Conservation (phyloP, 2,329 filamentous ascomycete genomes). For the Botryotinia narcissicola region DNA sequence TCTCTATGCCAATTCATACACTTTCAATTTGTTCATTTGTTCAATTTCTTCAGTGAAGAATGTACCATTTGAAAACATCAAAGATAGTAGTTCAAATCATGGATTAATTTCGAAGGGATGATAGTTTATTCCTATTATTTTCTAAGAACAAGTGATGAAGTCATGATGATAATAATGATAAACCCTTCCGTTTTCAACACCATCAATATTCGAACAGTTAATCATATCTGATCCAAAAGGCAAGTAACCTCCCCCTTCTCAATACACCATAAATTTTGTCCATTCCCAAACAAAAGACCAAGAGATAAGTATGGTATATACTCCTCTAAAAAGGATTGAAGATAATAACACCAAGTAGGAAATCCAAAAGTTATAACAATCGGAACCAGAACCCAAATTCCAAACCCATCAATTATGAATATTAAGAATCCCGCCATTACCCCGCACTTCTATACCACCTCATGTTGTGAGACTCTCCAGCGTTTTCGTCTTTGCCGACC, state of each 20-base stretch:
- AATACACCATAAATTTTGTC: conserved; percentile 7
- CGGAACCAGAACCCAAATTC: background rate
- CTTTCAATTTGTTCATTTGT: background rate
- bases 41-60: background rate
- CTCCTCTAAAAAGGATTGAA: conserved; percentile 4
- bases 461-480: conserved; percentile 12
- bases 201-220: background rate
- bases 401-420: conserved; percentile 1
- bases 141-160: background rate
- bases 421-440: background rate
- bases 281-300: background rate
- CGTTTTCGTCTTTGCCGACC: conserved; percentile 3
- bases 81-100: background rate
- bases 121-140: background rate
- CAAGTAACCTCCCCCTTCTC: background rate
- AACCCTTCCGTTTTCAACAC: background rate
- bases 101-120: too few relatives aligned
- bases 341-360: background rate
- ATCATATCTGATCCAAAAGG: conserved; percentile 1
- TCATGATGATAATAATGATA: background rate
- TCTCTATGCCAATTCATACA: background rate
- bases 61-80: background rate
- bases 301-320: conserved; percentile 2
- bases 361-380: background rate
- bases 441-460: conserved; percentile 13